Evolutionary conservation across 495 filamentous ascomycete species (phyloP).

Genomic region (Hypoxylon cercidicola): DNA sequence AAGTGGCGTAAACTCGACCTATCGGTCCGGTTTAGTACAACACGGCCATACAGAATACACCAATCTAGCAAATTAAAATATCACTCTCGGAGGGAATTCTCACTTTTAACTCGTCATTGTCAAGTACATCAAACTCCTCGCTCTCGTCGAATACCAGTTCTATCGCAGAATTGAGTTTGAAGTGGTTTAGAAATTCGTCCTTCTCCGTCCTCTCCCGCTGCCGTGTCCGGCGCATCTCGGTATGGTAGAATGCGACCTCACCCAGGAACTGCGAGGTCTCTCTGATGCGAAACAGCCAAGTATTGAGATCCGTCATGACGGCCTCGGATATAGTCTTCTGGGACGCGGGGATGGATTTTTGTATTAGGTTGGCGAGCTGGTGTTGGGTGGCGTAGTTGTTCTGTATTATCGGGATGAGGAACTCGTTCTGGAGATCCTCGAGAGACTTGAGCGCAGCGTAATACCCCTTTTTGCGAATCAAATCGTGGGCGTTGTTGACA

Average conservation of each 20-base stretch:
- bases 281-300: slow-evolving; percentile 95
- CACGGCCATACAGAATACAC: background rate
- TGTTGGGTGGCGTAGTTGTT: slow-evolving; percentile 89
- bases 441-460: slow-evolving; percentile 93
- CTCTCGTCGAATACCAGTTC: slow-evolving; percentile 94
- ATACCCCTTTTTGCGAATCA: slow-evolving; percentile 90
- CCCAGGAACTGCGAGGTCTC: slow-evolving; percentile 95
- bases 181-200: slow-evolving; percentile 75
- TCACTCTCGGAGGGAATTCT: background rate
- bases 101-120: slow-evolving; percentile 93
- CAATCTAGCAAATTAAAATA: background rate
- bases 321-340: slow-evolving; percentile 93
- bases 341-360: slow-evolving; percentile 91
- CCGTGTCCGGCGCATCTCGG: slow-evolving; percentile 82
- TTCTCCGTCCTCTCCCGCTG: slow-evolving; percentile 82
- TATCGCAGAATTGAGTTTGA: slow-evolving; percentile 95
- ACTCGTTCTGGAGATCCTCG: slow-evolving; percentile 95
- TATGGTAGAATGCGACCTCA: slow-evolving; percentile 97
- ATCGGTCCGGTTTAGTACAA: slow-evolving; percentile 1
- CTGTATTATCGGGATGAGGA: slow-evolving; percentile 70
- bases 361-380: slow-evolving; percentile 95
- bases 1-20: slow-evolving; percentile 84
- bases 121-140: slow-evolving; percentile 92
- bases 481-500: slow-evolving; percentile 93
- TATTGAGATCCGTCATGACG: slow-evolving; percentile 97